Conservation (phyloP, 1,284 basidiomycete genomes). For the Cutaneotrichosporon sp. region DNA sequence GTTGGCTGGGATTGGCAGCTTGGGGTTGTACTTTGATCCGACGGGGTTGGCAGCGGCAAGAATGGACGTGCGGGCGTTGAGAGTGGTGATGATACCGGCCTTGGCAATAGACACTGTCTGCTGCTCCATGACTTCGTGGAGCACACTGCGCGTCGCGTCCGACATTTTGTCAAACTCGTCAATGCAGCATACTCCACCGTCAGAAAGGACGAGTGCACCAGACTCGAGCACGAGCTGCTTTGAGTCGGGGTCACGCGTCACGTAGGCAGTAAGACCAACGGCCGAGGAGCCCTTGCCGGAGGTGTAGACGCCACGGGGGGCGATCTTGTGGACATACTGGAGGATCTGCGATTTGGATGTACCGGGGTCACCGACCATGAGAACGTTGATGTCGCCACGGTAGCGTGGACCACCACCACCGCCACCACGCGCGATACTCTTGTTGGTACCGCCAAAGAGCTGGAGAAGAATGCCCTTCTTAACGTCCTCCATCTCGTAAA, state of each 20-base stretch:
- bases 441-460: constrained; percentile 96
- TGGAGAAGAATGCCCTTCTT: constrained; percentile 97
- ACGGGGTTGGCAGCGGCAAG: constrained; percentile 96
- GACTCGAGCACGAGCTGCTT: constrained; percentile 94
- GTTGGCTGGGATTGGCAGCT: constrained; percentile 73
- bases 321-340: constrained; percentile 98
- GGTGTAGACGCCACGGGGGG: constrained; percentile 92
- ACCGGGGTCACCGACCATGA: constrained; percentile 96
- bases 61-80: constrained; percentile 95
- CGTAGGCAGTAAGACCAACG: constrained; percentile 95
- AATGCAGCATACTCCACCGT: constrained; percentile 98
- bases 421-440: constrained; percentile 84
- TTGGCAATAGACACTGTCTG: constrained; percentile 99
- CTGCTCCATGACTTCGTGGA: constrained; percentile 99
- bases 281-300: constrained; percentile 97
- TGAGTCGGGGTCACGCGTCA: constrained; percentile 94
- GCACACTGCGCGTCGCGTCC: constrained; percentile 87
- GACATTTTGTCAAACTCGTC: constrained; percentile 99
- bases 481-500: constrained; percentile 98
- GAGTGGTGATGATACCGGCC: constrained; percentile 96
- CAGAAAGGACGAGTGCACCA: constrained; percentile 91
- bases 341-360: constrained; percentile 95
- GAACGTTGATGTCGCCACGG: constrained; percentile 94
- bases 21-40: constrained; percentile 88
- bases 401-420: constrained; percentile 93